These are phyloP conservation scores for Dacryopinax spathularia DNA, from an alignment of 768 basidiomycete genomes.

Conservation along the genomic window DNA sequence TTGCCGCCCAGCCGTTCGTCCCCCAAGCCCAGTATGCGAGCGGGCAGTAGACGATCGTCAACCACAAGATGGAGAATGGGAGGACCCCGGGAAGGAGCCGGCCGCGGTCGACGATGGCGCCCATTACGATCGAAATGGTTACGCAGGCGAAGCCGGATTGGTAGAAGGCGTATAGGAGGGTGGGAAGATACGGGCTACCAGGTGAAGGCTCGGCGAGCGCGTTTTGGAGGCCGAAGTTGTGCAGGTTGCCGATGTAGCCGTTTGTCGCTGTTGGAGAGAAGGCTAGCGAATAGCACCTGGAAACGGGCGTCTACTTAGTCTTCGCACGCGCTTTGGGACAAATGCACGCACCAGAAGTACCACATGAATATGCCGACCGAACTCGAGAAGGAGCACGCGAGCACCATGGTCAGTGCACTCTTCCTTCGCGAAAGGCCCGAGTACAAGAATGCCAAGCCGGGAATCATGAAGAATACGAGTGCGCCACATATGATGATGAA, in stretches of 20 bases:
- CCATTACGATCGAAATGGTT: constrained; percentile 51
- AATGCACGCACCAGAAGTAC: constrained; percentile 17
- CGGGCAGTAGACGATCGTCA: constrained; percentile 77
- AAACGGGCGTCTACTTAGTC: constrained; percentile 11
- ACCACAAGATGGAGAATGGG: constrained; percentile 70
- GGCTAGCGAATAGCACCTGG: constrained; percentile 72
- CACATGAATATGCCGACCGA: constrained; percentile 67
- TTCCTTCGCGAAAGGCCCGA: constrained; percentile 60
- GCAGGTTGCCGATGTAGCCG: constrained; percentile 45
- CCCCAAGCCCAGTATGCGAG: constrained; percentile 80
- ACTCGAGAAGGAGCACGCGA: constrained; percentile 58
- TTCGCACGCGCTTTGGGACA: neutral
- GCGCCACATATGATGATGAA: constrained; percentile 56
- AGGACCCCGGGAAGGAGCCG: constrained; percentile 61
- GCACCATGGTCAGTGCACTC: constrained; percentile 53
- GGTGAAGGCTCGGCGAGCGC: constrained; percentile 61
- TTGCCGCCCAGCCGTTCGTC: constrained; percentile 67
- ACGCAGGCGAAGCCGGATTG: constrained; percentile 79
- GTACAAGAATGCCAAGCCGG: constrained; percentile 60
- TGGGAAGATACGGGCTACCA: constrained; percentile 68
- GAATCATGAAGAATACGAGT: constrained; percentile 52
- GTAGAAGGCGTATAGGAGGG: constrained; percentile 71
- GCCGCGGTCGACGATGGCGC: constrained; percentile 69
- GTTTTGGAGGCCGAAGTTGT: constrained; percentile 39
- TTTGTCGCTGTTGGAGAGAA: constrained; percentile 56